A percentile compares a stretch with the other conserved stretches of the same genome.
phyloP scores from a whole-genome alignment of 2,329 filamentous ascomycete species.

The Aurifilum marmelostoma region DNA sequence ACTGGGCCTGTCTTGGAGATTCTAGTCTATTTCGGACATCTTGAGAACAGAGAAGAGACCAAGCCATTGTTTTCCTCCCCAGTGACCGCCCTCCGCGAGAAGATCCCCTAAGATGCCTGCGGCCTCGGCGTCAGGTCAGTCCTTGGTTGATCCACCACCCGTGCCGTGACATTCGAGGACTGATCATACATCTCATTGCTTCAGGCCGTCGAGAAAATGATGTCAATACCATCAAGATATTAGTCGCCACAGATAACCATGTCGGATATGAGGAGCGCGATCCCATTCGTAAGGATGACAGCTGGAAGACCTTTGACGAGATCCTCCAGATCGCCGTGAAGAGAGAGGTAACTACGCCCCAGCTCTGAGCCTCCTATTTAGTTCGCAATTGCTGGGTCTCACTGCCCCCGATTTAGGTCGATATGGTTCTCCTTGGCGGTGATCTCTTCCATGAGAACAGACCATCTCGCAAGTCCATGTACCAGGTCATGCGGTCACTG shows the following conservation, averaged over 20 bases:
- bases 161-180: background rate
- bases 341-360: slow-evolving; percentile 68
- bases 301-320: slow-evolving; percentile 95
- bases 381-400: slow-evolving; percentile 10
- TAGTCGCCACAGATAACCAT: slow-evolving; percentile 96
- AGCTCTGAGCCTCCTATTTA: slow-evolving; percentile 13
- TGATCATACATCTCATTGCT: background rate
- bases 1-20: background rate
- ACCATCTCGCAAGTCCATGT: slow-evolving; percentile 92
- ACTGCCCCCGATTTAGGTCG: slow-evolving; percentile 56
- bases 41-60: no score
- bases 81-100: background rate
- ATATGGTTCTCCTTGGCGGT: slow-evolving; percentile 94
- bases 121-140: slow-evolving; percentile 33
- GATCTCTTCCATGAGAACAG: slow-evolving; percentile 99
- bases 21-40: background rate
- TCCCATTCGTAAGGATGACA: slow-evolving; percentile 92
- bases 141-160: background rate
- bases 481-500: slow-evolving; percentile 93
- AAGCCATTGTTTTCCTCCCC: background rate
- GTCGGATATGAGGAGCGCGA: slow-evolving; percentile 96
- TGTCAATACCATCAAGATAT: slow-evolving; percentile 93
- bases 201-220: slow-evolving; percentile 58
- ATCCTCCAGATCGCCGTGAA: slow-evolving; percentile 86
- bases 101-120: slow-evolving; percentile 33